Evolutionary conservation across 2,329 filamentous ascomycete species (phyloP).

Genomic region (Xylaria arbuscula): DNA sequence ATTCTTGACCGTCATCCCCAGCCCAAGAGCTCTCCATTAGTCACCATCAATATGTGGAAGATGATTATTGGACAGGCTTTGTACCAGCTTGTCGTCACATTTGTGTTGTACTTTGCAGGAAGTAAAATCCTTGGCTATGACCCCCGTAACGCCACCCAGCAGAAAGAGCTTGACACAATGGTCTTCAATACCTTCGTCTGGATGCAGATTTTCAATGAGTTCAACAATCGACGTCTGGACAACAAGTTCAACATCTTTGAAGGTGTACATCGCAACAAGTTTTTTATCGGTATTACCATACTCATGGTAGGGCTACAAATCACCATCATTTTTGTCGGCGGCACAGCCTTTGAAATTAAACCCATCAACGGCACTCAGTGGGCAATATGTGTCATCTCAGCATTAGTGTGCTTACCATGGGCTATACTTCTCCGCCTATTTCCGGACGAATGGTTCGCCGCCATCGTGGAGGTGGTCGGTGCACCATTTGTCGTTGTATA

Average conservation of each 20-base stretch:
- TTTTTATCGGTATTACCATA: conserved; percentile 67
- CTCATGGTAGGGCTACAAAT: conserved; percentile 69
- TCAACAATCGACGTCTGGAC: conserved; percentile 72
- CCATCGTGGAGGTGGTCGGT: conserved; percentile 47
- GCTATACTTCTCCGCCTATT: conserved; percentile 62
- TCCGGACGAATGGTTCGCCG: conserved; percentile 58
- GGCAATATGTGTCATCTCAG: conserved; percentile 64
- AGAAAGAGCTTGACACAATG: conserved; percentile 64
- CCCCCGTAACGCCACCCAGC: conserved; percentile 53
- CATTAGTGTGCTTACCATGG: conserved; percentile 62
- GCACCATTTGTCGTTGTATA: conserved; percentile 49
- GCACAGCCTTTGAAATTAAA: conserved; percentile 63
- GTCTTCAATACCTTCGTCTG: conserved; percentile 78
- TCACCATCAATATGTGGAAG: conserved; percentile 77
- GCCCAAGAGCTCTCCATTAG: conserved; percentile 75
- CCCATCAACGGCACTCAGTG: conserved; percentile 63
- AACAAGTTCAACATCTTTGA: conserved; percentile 72
- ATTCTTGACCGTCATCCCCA: conserved; percentile 66
- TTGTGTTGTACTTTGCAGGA: conserved; percentile 71
- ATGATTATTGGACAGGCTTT: conserved; percentile 72
- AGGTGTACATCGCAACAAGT: conserved; percentile 65
- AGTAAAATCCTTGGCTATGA: conserved; percentile 65
- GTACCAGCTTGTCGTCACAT: conserved; percentile 68
- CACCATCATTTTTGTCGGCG: conserved; percentile 68
- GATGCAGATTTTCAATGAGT: conserved; percentile 79